Evolutionary conservation across 2,329 filamentous ascomycete species (phyloP).

Genomic region (Graphium sp.): DNA sequence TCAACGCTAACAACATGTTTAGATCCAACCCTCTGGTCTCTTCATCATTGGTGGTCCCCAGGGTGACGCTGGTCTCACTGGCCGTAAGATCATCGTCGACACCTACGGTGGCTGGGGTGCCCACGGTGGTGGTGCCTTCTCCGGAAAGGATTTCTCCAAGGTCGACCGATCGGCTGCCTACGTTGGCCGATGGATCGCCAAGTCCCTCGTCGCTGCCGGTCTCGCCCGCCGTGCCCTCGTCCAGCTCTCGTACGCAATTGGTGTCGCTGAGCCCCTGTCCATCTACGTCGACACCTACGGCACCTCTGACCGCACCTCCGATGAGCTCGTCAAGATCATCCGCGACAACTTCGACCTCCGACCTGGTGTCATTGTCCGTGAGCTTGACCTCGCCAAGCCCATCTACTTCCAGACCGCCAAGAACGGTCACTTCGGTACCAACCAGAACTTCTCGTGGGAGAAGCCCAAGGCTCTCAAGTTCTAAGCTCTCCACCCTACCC

Average conservation of each 20-base stretch:
- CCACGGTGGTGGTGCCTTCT: slow-evolving; percentile 99
- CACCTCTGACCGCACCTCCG: slow-evolving; percentile 74
- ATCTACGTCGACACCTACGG: slow-evolving; percentile 98
- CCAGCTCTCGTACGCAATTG: slow-evolving; percentile 98
- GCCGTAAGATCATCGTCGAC: slow-evolving; percentile 99
- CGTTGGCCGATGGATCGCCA: slow-evolving; percentile 95
- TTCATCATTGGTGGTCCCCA: slow-evolving; percentile 99
- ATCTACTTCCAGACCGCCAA: slow-evolving; percentile 98
- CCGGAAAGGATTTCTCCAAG: slow-evolving; percentile 99
- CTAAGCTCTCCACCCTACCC: slow-evolving; percentile 35
- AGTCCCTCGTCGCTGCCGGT: slow-evolving; percentile 81
- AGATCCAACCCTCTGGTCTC: slow-evolving; percentile 90
- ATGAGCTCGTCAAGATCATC: slow-evolving; percentile 92
- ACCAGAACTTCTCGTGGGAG: slow-evolving; percentile 97
- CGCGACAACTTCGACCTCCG: slow-evolving; percentile 92
- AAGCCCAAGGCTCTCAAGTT: slow-evolving; percentile 89
- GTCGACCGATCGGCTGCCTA: slow-evolving; percentile 97
- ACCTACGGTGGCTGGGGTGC: slow-evolving; percentile 99
- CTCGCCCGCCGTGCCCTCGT: slow-evolving; percentile 87
- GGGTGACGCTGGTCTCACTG: slow-evolving; percentile 95
- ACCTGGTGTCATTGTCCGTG: slow-evolving; percentile 95
- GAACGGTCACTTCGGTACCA: slow-evolving; percentile 96
- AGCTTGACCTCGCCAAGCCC: slow-evolving; percentile 85
- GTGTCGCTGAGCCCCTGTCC: slow-evolving; percentile 93
- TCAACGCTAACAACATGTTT: slow-evolving; percentile 1